These are phyloP conservation scores for Candida tropicalis DNA, from an alignment of 1,139 yeast genomes.

Conservation along the genomic window DNA sequence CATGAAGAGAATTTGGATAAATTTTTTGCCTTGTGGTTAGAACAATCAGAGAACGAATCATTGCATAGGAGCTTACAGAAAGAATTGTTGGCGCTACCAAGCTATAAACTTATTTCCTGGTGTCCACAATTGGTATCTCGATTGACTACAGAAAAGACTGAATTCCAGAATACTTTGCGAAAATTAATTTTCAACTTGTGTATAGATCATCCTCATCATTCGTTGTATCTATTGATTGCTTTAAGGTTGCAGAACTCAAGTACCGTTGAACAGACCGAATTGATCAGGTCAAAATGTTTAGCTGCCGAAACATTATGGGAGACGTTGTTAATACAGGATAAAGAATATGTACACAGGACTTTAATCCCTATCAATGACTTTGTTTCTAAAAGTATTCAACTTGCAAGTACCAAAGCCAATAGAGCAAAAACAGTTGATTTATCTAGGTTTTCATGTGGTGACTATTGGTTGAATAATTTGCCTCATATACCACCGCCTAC, in stretches of 20 bases:
- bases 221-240: constrained; percentile 68
- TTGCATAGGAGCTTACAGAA: constrained; percentile 38
- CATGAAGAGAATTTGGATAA: constrained; percentile 69
- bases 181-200: constrained; percentile 54
- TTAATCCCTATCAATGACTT: constrained; percentile 49
- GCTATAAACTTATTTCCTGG: constrained; percentile 74
- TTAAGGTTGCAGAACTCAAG: constrained; percentile 47
- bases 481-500: constrained; percentile 76
- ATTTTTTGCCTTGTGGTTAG: constrained; percentile 87
- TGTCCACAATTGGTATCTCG: constrained; percentile 81
- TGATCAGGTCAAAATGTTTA: constrained; percentile 47
- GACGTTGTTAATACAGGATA: constrained; percentile 17
- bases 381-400: constrained; percentile 50
- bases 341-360: constrained; percentile 9
- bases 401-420: constrained; percentile 53
- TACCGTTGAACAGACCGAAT: constrained; percentile 31
- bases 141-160: constrained; percentile 47
- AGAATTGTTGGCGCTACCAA: constrained; percentile 49
- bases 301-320: constrained; percentile 56
- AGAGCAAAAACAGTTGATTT: constrained; percentile 39
- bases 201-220: constrained; percentile 72
- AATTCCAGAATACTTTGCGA: constrained; percentile 60
- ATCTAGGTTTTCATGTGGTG: constrained; percentile 41
- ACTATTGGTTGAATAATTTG: constrained; percentile 58
- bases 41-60: constrained; percentile 47